These are phyloP conservation scores for Acorus calamus DNA, from an alignment of 106 monocot species.

Conservation along the genomic window DNA sequence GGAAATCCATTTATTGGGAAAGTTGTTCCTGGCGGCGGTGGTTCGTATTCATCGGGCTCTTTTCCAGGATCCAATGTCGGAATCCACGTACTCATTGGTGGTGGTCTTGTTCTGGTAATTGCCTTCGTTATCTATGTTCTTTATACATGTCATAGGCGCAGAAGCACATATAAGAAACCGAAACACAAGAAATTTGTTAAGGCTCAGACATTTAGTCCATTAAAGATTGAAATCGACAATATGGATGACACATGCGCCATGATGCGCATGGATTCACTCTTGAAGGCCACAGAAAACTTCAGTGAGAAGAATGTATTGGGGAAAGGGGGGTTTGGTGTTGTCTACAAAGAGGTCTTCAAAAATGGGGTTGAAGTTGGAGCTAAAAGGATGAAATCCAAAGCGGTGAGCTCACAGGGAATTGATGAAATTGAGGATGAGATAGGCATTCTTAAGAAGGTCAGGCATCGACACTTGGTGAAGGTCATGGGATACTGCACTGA, in stretches of 20 bases:
- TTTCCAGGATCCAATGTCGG: constrained; percentile 3
- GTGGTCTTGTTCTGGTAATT: constrained; percentile 15
- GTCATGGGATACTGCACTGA: constrained; percentile 67
- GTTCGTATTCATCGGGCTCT: neutral
- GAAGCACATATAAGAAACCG: constrained; percentile 21
- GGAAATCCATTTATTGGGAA: constrained; percentile 50
- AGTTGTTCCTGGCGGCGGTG: neutral
- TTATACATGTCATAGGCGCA: constrained; percentile 15
- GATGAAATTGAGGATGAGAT: constrained; percentile 82
- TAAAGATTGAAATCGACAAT: constrained; percentile 27
- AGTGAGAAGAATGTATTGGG: constrained; percentile 50
- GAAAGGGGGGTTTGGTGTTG: constrained; percentile 81
- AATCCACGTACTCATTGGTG: constrained; percentile 11
- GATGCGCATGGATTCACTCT: constrained; percentile 53
- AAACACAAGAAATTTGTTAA: constrained; percentile 18
- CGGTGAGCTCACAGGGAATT: constrained; percentile 59
- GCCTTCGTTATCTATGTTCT: constrained; percentile 20
- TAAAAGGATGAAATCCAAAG: constrained; percentile 49
- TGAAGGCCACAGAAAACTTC: constrained; percentile 63
- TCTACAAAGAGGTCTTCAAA: constrained; percentile 49
- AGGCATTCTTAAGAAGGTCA: constrained; percentile 65
- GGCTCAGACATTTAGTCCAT: constrained; percentile 22
- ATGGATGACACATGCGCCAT: constrained; percentile 15
- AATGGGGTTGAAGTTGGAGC: constrained; percentile 65
- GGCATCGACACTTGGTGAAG: constrained; percentile 74